Evolutionary conservation across 495 filamentous ascomycete genomes (phyloP).

Genomic region (Xylaria flabelliformis): DNA sequence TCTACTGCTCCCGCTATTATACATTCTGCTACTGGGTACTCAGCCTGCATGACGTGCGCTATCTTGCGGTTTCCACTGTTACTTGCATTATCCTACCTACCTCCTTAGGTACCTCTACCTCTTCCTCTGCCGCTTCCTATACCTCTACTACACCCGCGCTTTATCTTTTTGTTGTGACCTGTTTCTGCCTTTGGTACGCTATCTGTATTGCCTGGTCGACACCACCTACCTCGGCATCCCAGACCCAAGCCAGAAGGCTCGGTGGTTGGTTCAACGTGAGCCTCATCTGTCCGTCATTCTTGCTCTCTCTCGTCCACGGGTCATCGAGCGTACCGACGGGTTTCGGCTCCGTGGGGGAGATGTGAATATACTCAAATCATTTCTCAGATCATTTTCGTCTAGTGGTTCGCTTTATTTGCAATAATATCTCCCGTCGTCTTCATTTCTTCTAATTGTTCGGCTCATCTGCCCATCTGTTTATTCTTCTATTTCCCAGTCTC

Average conservation of each 20-base stretch:
- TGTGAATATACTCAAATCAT: slow-evolving; percentile 15
- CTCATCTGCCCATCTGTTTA: background rate
- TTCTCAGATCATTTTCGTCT: slow-evolving; percentile 10
- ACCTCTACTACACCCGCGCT: background rate
- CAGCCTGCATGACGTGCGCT: slow-evolving; percentile 18
- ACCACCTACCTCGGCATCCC: background rate
- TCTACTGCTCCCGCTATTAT: background rate
- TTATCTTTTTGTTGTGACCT: background rate
- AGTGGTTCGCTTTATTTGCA: background rate
- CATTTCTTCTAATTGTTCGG: background rate
- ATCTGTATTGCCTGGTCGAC: background rate
- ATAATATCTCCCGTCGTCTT: background rate
- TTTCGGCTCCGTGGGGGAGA: slow-evolving; percentile 14
- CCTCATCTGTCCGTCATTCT: slow-evolving; percentile 1
- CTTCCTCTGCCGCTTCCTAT: background rate
- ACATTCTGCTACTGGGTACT: background rate
- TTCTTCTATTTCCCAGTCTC: background rate
- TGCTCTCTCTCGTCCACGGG: slow-evolving; percentile 4
- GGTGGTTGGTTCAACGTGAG: slow-evolving; percentile 11
- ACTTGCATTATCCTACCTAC: slow-evolving; percentile 6
- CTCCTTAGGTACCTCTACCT: slow-evolving; percentile 4
- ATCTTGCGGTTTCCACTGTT: background rate
- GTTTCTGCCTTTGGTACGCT: background rate
- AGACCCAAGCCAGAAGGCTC: background rate
- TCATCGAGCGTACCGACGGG: background rate